A percentile compares a stretch with the other conserved stretches of the same genome.
Conservation (phyloP, 805 yeast species). For the Saccharomycopsis synnaedendra region DNA sequence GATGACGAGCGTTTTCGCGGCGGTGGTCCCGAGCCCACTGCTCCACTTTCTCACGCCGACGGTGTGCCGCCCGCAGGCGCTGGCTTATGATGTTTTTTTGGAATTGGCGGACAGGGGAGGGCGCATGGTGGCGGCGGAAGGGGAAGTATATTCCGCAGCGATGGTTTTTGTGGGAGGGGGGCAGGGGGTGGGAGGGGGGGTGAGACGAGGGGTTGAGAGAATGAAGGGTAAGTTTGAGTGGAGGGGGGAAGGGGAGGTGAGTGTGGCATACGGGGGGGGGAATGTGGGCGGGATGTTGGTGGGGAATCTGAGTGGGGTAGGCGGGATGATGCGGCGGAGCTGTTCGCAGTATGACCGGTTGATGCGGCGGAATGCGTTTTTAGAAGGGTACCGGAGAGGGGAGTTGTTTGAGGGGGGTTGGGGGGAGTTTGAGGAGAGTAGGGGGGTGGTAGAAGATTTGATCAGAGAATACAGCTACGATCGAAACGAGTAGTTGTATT, state of each 20-base stretch:
- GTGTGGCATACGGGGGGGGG: constrained; percentile 21
- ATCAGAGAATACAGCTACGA: constrained; percentile 73
- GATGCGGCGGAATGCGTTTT: constrained; percentile 70
- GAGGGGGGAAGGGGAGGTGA: constrained; percentile 25
- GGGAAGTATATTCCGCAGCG: constrained; percentile 50
- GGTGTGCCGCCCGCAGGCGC: constrained; percentile 47
- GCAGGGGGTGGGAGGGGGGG: constrained; percentile 51
- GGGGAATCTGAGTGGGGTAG: constrained; percentile 70
- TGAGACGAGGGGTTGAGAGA: constrained; percentile 52
- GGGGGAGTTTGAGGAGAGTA: constrained; percentile 66
- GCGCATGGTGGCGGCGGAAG: constrained; percentile 30
- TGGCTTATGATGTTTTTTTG: constrained; percentile 75
- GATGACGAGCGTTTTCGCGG: constrained; percentile 66
- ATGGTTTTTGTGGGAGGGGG: constrained; percentile 51
- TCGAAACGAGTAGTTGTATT: constrained; percentile 29
- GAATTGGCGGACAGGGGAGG: constrained; percentile 72
- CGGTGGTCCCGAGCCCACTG: constrained; percentile 78
- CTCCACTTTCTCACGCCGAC: constrained; percentile 62
- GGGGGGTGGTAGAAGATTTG: constrained; percentile 62
- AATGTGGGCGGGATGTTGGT: constrained; percentile 69
- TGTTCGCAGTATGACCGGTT: constrained; percentile 71
- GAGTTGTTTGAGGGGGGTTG: constrained; percentile 28
- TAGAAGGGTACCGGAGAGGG: constrained; percentile 56
- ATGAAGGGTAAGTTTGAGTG: constrained; percentile 45
- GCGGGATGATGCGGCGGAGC: constrained; percentile 52